Base-by-base conservation (phyloP, 2,329 filamentous ascomycete genomes). In the Calonectria fujianensis region DNA sequence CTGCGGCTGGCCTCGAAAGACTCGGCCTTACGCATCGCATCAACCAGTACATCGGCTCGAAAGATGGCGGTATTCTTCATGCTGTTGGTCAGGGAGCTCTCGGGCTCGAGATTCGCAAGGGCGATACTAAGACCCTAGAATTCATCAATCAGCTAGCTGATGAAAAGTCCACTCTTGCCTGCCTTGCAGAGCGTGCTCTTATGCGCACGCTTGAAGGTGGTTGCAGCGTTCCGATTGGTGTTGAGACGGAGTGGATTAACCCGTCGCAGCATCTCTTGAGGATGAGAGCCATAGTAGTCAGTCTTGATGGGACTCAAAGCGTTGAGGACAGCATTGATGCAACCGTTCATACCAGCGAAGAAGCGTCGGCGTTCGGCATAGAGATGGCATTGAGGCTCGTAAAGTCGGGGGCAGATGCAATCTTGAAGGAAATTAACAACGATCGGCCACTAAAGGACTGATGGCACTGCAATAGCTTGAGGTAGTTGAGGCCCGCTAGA, bases 181-280 rank as follows among this genome's bases (percentile, higher is more conserved):
- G 92, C 76, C 88, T 93, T 72, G 94, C 95, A 0, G 97, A 99
- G 88, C 89, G 97, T 59, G 94, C 92, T 79, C 86, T 99, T 75
- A 93, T 99, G 91, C 91, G 96, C 54, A 93, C 93, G 20, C 89
- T 99, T 9, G 96, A 99, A 84, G 97, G 97, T 70, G 97, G 97
- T n/a, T 99, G 97, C 88, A 97, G 95, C 84, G 96, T 98, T 66
- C 97, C 97, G 0, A 96, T 99, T 75, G 97, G 97, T 24, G 96
- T 98, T 5, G 94, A 96, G 88, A 95, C 94, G 54, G 87, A 88
- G 69, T 97, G 94, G 94, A 85, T 92, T 29, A 88, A 82, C 11
- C 84, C 81, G 67, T 91, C 92, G 82, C 86, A 98, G 79, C 88
- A 24, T 37, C 18, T 66, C 5, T 45, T 66, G 9, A 66, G 91